These are phyloP conservation scores for Backusella macrospora DNA, from an alignment of 192 early-diverging fungal species.

Conservation along the genomic window DNA sequence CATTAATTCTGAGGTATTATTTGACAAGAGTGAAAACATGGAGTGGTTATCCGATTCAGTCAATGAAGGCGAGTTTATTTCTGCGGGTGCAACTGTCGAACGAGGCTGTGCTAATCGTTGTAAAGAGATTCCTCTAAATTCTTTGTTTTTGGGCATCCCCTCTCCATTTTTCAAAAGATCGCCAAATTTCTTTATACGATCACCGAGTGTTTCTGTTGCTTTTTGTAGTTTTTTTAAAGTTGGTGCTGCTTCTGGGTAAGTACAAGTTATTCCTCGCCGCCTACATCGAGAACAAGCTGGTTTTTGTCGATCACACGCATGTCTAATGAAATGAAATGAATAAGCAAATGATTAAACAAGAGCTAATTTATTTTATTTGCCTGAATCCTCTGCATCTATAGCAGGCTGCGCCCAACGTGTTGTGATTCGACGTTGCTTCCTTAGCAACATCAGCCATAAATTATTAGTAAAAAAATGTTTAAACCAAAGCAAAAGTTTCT, in stretches of 20 bases:
- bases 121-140: constrained; percentile 20
- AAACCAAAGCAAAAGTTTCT: neutral
- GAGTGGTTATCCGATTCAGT: constrained; percentile 7
- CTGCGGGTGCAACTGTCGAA: constrained; percentile 1
- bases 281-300: constrained; percentile 42
- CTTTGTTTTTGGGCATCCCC: constrained; percentile 13
- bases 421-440: constrained; percentile 21
- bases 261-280: constrained; percentile 39
- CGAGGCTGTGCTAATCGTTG: constrained; percentile 22
- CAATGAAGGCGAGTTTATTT: neutral
- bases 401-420: constrained; percentile 38
- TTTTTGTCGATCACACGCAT: constrained; percentile 43
- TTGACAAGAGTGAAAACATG: neutral
- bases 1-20: neutral
- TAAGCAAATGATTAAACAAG: neutral
- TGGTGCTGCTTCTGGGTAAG: constrained; percentile 47
- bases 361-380: constrained; percentile 23
- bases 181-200: constrained; percentile 43
- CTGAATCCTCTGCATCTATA: constrained; percentile 47
- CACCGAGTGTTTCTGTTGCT: constrained; percentile 46
- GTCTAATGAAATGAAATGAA: constrained; percentile 25
- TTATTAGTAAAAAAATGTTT: constrained; percentile 13
- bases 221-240: constrained; percentile 47
- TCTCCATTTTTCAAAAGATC: constrained; percentile 39
- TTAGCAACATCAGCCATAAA: constrained; percentile 30